A percentile compares a stretch with the other conserved stretches of the same genome.
These are phyloP conservation scores for Termitomyces sp. DNA, from an alignment of 768 basidiomycete genomes.

Conservation along the genomic window DNA sequence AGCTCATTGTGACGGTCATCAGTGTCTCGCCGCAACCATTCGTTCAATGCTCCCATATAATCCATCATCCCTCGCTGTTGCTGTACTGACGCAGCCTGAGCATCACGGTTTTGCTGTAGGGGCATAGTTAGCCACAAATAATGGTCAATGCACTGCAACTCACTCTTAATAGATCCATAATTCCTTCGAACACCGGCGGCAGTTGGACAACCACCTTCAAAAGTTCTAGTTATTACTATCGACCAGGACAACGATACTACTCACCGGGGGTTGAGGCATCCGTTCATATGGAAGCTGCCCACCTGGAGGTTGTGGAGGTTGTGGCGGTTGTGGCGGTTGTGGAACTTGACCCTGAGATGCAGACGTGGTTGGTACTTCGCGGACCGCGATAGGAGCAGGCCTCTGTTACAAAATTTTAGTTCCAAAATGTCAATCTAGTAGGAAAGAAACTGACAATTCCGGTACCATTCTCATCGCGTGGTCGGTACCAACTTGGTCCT, in stretches of 20 bases:
- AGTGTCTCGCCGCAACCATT: slow-evolving; percentile 77
- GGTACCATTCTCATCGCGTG: not conserved
- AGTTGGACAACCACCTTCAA: slow-evolving; percentile 56
- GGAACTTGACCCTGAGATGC: slow-evolving; percentile 15
- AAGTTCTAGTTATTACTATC: not conserved
- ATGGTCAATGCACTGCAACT: slow-evolving; percentile 12
- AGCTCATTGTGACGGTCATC: slow-evolving; percentile 74
- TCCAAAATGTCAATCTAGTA: not conserved
- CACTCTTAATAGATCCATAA: slow-evolving; percentile 66
- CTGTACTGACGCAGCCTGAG: slow-evolving; percentile 68
- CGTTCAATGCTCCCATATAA: slow-evolving; percentile 71
- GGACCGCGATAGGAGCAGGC: slow-evolving; percentile 17
- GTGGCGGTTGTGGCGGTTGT: not conserved
- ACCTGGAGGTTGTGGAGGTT: slow-evolving; percentile 11
- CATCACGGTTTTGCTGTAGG: slow-evolving; percentile 67
- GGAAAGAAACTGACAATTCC: not conserved
- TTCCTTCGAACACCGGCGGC: slow-evolving; percentile 58
- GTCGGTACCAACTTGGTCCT: slow-evolving; percentile 27
- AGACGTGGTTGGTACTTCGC: not conserved
- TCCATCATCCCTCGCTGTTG: slow-evolving; percentile 78
- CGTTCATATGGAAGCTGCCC: slow-evolving; percentile 29
- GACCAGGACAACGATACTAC: slow-evolving; percentile 15
- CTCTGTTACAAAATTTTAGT: not conserved
- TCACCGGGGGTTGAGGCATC: slow-evolving; percentile 51
- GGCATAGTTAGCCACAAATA: not conserved